Evolutionary conservation across 2,329 filamentous ascomycete genomes (phyloP).

Genomic region (Ramichloridium luteum): DNA sequence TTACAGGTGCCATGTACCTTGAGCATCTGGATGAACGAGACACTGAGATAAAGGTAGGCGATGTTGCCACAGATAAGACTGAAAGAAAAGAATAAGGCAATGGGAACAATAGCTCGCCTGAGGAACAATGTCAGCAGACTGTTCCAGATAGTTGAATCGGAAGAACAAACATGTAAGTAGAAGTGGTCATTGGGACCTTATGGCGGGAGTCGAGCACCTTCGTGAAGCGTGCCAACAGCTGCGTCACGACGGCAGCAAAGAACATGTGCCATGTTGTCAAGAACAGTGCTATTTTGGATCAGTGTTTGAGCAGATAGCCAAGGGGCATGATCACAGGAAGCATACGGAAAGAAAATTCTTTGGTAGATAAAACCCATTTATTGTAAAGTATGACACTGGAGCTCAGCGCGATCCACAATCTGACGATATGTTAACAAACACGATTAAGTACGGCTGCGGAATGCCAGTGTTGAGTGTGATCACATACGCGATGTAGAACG

Average conservation of each 20-base stretch:
- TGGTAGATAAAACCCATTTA: constrained; percentile 72
- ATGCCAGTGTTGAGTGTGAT: constrained; percentile 24
- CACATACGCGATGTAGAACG: constrained; percentile 63
- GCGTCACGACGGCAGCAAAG: constrained; percentile 89
- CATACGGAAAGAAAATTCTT: background rate
- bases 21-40: constrained; percentile 98
- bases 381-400: constrained; percentile 97
- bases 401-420: constrained; percentile 72
- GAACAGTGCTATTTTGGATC: constrained; percentile 49
- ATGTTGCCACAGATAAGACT: constrained; percentile 94
- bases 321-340: background rate
- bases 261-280: constrained; percentile 92
- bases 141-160: no score
- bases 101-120: constrained; percentile 88
- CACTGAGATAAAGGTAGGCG: constrained; percentile 87
- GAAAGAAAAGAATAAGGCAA: constrained; percentile 90
- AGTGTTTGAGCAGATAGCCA: background rate
- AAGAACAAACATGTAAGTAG: constrained; percentile 81
- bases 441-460: background rate
- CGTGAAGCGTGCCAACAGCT: constrained; percentile 82
- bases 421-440: constrained; percentile 6
- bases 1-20: constrained; percentile 48
- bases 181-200: constrained; percentile 91
- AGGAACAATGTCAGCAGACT: no score
- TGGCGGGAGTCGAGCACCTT: constrained; percentile 85